phyloP scores from a whole-genome alignment of 768 basidiomycete genomes.

The Phanerodontia chrysosporium region DNA sequence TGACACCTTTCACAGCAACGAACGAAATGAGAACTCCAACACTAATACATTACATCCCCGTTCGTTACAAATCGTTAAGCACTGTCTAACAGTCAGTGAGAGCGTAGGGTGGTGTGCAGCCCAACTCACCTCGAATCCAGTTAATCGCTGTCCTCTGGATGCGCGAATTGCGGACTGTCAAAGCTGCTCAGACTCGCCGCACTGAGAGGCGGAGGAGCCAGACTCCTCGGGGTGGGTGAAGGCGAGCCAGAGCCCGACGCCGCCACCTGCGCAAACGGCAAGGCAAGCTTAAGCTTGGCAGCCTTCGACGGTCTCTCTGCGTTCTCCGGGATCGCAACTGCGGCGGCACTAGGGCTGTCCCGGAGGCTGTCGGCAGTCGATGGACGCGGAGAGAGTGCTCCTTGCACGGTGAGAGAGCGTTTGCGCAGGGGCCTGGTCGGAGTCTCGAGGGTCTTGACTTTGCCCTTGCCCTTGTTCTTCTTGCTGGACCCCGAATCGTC shows the following conservation, averaged over 20 bases:
- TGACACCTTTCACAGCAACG: neutral
- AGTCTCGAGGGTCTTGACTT: neutral
- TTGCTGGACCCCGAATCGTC: neutral
- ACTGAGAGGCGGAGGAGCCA: neutral
- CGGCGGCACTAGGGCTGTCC: neutral
- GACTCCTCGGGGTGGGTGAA: neutral
- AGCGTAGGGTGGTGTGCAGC: neutral
- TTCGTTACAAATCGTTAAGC: neutral
- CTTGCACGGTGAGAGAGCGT: conserved; percentile 8
- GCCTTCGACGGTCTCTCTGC: neutral
- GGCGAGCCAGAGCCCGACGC: neutral
- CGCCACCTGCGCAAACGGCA: conserved; percentile 13
- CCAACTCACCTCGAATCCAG: neutral
- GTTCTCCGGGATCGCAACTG: neutral
- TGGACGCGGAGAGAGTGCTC: neutral
- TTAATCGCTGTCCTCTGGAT: conserved; percentile 11
- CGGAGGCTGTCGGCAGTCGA: neutral
- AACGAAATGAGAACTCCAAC: neutral
- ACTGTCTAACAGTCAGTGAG: no score
- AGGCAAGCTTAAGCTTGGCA: conserved; percentile 6
- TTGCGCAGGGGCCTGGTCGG: neutral
- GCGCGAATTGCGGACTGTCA: conserved; percentile 14
- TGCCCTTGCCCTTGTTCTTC: conserved; percentile 7
- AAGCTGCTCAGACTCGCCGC: conserved; percentile 11
- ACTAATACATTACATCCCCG: neutral